Evolutionary conservation across 75 land plant genomes (phyloP).

Genomic region (Picea sitchensis): DNA sequence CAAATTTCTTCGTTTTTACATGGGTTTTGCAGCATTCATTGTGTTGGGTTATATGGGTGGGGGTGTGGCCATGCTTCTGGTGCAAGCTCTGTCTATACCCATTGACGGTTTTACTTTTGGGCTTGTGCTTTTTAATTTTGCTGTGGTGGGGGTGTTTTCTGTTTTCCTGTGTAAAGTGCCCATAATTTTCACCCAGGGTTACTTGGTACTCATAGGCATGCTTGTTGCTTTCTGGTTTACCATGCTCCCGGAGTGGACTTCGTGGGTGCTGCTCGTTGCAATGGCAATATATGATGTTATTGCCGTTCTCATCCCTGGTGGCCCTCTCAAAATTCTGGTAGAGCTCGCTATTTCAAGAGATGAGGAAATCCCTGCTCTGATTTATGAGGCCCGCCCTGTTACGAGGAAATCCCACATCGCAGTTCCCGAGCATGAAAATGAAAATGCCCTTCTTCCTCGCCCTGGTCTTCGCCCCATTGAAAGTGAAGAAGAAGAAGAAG

Average conservation of each 20-base stretch:
- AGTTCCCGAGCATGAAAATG: background rate
- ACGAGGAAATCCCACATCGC: background rate
- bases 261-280: conserved; percentile 91
- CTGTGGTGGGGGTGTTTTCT: conserved; percentile 81
- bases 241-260: conserved; percentile 93
- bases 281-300: conserved; percentile 91
- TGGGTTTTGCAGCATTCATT: conserved; percentile 76
- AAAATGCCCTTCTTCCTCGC: conserved; percentile 9
- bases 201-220: conserved; percentile 76
- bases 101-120: conserved; percentile 71
- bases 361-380: conserved; percentile 93
- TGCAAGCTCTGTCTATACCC: conserved; percentile 52
- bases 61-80: conserved; percentile 44
- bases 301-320: conserved; percentile 91
- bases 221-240: conserved; percentile 98
- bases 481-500: conserved; percentile 3
- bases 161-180: conserved; percentile 66
- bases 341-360: conserved; percentile 91
- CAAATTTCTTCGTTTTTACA: conserved; percentile 65
- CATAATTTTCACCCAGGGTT: conserved; percentile 76
- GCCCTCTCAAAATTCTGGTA: conserved; percentile 86
- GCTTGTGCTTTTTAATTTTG: conserved; percentile 64
- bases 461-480: background rate
- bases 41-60: conserved; percentile 88
- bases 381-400: conserved; percentile 91